Conservation (phyloP, 768 basidiomycete genomes). For the Dioszegia hungarica region DNA sequence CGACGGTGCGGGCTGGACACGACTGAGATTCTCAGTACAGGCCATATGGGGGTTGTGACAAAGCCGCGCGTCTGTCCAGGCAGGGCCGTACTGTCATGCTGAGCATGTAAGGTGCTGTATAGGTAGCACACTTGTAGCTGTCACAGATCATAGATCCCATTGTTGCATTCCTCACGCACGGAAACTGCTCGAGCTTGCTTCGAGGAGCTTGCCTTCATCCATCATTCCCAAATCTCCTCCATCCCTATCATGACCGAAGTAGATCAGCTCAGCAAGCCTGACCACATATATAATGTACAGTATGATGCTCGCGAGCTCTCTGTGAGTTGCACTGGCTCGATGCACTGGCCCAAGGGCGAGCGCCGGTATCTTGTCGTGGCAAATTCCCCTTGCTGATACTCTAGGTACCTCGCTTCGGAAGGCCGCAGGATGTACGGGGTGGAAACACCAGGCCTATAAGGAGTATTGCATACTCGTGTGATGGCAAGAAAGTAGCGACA, state of each 20-base stretch:
- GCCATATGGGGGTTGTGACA: no score
- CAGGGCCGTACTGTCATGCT: no score
- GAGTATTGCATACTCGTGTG: conserved; percentile 35
- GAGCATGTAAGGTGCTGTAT: no score
- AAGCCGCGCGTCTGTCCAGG: no score
- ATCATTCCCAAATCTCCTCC: background rate
- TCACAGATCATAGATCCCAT: no score
- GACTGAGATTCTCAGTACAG: background rate
- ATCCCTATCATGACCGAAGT: background rate
- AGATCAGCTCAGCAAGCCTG: conserved; percentile 4
- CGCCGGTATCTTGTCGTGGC: no score
- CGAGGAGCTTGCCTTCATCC: background rate
- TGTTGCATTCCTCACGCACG: no score
- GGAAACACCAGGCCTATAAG: conserved; percentile 26
- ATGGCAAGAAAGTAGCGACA: conserved; percentile 32
- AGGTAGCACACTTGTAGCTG: no score
- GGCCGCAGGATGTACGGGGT: conserved; percentile 26
- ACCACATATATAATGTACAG: conserved; percentile 11
- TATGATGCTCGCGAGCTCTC: conserved; percentile 9
- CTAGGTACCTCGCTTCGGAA: conserved; percentile 30
- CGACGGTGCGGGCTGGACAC: background rate
- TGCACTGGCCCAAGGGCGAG: no score
- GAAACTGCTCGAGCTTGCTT: no score
- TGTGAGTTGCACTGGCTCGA: background rate
- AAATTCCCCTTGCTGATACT: no score